Conservation (phyloP, 495 filamentous ascomycete species). For the Aspergillus taichungensis region DNA sequence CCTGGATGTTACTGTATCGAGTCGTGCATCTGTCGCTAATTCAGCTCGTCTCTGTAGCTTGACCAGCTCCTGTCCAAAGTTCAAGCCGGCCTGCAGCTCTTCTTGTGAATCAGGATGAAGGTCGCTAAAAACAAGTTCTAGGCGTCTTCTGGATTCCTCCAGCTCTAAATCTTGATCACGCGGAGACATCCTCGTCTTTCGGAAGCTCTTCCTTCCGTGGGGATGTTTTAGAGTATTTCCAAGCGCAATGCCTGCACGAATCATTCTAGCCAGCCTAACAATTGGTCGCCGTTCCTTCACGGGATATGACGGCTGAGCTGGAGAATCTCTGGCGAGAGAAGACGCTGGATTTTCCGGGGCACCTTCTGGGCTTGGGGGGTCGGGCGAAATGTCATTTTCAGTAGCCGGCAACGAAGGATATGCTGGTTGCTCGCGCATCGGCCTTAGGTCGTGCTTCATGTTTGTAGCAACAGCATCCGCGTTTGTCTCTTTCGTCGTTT, state of each 20-base stretch:
- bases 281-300: constrained; percentile 3
- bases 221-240: constrained; percentile 33
- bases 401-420: neutral
- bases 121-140: constrained; percentile 37
- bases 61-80: constrained; percentile 43
- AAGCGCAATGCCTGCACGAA: constrained; percentile 40
- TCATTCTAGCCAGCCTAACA: constrained; percentile 30
- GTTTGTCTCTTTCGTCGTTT: too few relatives aligned
- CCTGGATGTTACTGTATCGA: constrained; percentile 1
- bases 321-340: constrained; percentile 1
- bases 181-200: neutral
- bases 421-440: neutral
- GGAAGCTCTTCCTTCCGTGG: constrained; percentile 6
- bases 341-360: neutral
- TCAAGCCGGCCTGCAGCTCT: constrained; percentile 37
- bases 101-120: constrained; percentile 34
- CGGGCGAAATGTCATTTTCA: neutral
- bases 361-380: neutral
- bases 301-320: neutral
- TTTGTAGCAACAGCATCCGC: neutral
- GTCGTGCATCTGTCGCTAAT: constrained; percentile 3
- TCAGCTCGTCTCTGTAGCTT: constrained; percentile 18
- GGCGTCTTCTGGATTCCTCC: constrained; percentile 19
- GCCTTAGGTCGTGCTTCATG: neutral
- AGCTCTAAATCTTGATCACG: constrained; percentile 8